Percentiles rank a stretch among this genome's conserved stretches.
Evolutionary conservation across 2,329 filamentous ascomycete species (phyloP).

Genomic region (Botrytis tulipae): DNA sequence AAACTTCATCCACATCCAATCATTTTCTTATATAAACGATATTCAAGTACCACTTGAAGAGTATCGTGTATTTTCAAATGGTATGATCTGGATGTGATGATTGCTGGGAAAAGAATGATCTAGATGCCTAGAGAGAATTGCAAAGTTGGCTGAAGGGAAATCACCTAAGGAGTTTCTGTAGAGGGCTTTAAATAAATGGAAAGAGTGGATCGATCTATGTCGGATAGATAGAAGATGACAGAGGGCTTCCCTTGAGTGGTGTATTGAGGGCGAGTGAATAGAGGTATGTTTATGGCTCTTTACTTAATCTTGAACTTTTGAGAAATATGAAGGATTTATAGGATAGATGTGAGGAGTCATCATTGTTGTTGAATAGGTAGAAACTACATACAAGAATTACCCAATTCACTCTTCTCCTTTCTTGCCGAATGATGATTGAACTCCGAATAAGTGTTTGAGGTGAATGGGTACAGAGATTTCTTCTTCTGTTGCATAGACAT

Average conservation of each 20-base stretch:
- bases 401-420: too few species aligned
- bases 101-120: background rate
- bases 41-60: conserved; percentile 23
- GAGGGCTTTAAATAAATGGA: background rate
- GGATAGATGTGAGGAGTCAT: too few species aligned
- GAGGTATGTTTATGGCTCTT: too few species aligned
- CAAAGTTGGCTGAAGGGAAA: background rate
- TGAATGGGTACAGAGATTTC: too few species aligned
- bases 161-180: background rate
- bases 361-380: too few species aligned
- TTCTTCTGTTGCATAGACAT: too few species aligned
- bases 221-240: background rate
- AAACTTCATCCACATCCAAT: conserved; percentile 30
- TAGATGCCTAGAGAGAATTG: background rate
- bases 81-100: conserved; percentile 23
- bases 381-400: too few species aligned
- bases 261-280: background rate
- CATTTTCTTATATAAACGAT: conserved; percentile 34
- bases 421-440: too few species aligned
- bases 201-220: background rate
- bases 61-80: conserved; percentile 34
- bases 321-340: background rate
- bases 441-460: too few species aligned
- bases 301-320: too few species aligned
- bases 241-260: background rate